Base-by-base conservation (phyloP, 228 moss, liverwort and hornwort species). In the Sphagnum fallax region DNA sequence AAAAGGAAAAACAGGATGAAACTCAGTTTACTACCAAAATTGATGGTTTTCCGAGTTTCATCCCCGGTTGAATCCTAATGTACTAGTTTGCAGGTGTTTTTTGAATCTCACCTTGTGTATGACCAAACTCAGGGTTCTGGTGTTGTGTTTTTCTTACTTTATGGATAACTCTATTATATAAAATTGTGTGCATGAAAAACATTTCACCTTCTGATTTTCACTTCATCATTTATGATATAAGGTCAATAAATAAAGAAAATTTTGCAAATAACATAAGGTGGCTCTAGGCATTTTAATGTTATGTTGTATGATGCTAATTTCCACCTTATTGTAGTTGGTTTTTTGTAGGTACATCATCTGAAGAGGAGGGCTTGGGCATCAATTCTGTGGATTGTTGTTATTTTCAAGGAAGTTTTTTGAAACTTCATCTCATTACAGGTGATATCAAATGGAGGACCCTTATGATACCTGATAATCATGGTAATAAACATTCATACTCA, bases 331-430 rank as follows among this genome's bases (percentile, higher is more conserved):
- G 66, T 72, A 79, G 79, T 1, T 12, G 12, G 15, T 68, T 51
- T 6, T 76, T 72, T 58, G 18, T 80, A 8, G 80, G 80, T n/a
- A 67, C 53, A 4, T 70, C 66, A 0, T 73, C 76, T 2, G 0
- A 63, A 0, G 76, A 80, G 66, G 62, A 76, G 51, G 47, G 47
- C n/a, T 6, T 55, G 12, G 8, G 8, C 12, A 4, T 16, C 5
- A 50, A 5, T 6, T 32, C 14, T 8, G 4, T 14, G 6, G 14
- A 47, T 9, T 87, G 83, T 65, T 87, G 84, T 68, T 58, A 57
- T 0, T 88, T 84, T 52, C 80, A 78, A 52, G 88, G 83, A 47
- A 79, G 81, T 14, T 15, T 84, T 15, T 74, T 78, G 52, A 88
- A 61, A 66, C 53, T 82, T 47, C 67, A 75, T 1, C 55, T 79